Conservation (phyloP, 1,284 basidiomycete genomes). For the Moesziomyces sp. region DNA sequence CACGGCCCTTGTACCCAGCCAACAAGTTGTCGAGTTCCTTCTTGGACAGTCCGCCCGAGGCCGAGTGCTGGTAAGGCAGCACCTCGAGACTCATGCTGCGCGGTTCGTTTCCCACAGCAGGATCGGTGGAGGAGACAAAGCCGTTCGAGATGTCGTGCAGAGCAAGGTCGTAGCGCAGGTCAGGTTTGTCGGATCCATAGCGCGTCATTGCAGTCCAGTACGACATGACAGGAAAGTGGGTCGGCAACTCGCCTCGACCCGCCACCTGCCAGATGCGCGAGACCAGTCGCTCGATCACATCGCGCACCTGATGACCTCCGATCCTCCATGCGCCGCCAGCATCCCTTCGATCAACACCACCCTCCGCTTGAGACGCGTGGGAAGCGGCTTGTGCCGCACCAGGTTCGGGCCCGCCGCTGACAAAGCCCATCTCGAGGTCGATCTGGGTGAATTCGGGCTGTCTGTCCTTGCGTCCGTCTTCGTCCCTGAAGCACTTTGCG, state of each 20-base stretch:
- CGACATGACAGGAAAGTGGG: constrained; percentile 51
- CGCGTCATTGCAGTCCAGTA: constrained; percentile 55
- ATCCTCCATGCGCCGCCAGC: constrained; percentile 76
- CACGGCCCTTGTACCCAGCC: constrained; percentile 19
- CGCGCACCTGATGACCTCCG: constrained; percentile 59
- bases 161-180: constrained; percentile 80
- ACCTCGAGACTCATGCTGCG: constrained; percentile 34
- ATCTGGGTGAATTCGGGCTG: constrained; percentile 97
- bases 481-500: constrained; percentile 93
- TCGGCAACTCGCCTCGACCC: constrained; percentile 72
- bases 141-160: constrained; percentile 47
- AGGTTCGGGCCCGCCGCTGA: constrained; percentile 76
- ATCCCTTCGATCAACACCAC: constrained; percentile 15
- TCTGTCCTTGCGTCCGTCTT: constrained; percentile 90
- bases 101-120: background rate
- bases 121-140: constrained; percentile 18
- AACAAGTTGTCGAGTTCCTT: constrained; percentile 50
- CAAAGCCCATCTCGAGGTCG: constrained; percentile 95
- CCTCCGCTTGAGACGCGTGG: background rate
- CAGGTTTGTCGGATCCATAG: constrained; percentile 95
- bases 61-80: constrained; percentile 34
- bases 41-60: constrained; percentile 36
- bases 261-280: constrained; percentile 76
- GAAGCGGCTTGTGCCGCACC: background rate
- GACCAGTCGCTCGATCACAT: constrained; percentile 56